Evolutionary conservation across 2,329 filamentous ascomycete species (phyloP).

Genomic region (Pseudogymnoascus sp.): DNA sequence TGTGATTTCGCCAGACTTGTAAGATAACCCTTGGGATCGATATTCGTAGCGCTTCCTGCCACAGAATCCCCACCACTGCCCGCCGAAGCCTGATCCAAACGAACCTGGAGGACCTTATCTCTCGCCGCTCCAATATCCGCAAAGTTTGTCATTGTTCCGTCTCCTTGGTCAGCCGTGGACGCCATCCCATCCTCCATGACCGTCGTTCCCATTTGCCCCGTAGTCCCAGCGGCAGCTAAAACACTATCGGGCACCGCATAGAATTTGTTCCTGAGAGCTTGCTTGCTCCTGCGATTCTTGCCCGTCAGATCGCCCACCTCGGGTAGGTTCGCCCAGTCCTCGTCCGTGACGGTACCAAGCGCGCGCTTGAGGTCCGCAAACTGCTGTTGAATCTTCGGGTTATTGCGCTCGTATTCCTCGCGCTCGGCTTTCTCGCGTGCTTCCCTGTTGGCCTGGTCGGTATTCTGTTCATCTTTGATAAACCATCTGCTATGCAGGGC

Average conservation of each 20-base stretch:
- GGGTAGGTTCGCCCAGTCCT: constrained; percentile 92
- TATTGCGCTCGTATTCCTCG: constrained; percentile 93
- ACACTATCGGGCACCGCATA: constrained; percentile 97
- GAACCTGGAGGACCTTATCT: constrained; percentile 92
- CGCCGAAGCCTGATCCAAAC: constrained; percentile 79
- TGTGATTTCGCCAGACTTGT: constrained; percentile 82
- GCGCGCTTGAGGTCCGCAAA: constrained; percentile 94
- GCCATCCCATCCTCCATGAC: constrained; percentile 69
- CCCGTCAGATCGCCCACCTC: constrained; percentile 96
- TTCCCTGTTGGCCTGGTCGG: constrained; percentile 77
- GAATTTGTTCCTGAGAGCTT: constrained; percentile 75
- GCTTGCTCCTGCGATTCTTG: constrained; percentile 78
- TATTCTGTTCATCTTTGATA: constrained; percentile 70
- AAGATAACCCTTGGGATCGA: constrained; percentile 92
- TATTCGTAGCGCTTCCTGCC: constrained; percentile 75
- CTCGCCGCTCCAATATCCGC: constrained; percentile 93
- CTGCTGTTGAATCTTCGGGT: constrained; percentile 96
- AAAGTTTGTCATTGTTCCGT: constrained; percentile 96
- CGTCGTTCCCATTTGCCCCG: constrained; percentile 75
- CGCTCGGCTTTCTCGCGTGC: constrained; percentile 82
- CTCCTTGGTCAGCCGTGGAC: constrained; percentile 44
- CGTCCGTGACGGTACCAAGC: constrained; percentile 78
- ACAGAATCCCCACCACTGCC: constrained; percentile 60
- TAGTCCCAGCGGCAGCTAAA: constrained; percentile 73
- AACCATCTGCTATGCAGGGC: constrained; percentile 47